phyloP scores from a whole-genome alignment of 345 rosid genomes.

The Syzygium jambos region DNA sequence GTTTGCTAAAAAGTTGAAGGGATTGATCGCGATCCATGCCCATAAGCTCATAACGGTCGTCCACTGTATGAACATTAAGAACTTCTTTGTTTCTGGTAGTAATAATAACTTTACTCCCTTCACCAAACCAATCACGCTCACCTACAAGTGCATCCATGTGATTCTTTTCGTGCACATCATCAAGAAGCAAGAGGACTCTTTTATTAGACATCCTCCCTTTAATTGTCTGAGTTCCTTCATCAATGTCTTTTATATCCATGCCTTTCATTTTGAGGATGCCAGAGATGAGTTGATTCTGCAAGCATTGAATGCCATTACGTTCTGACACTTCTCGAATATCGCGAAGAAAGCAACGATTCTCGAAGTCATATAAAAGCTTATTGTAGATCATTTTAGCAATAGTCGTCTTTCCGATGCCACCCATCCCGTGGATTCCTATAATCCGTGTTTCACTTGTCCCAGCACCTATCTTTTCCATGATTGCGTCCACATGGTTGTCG shows the following conservation, averaged over 20 bases:
- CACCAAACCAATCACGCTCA: fast-evolving
- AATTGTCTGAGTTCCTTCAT: fast-evolving
- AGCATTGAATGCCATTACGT: fast-evolving
- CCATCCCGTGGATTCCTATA: neutral
- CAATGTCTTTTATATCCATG: fast-evolving
- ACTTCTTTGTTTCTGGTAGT: neutral
- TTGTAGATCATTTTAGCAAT: neutral
- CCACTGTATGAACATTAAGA: fast-evolving
- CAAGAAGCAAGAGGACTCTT: fast-evolving
- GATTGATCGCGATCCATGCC: fast-evolving
- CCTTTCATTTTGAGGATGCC: fast-evolving
- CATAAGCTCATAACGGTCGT: fast-evolving
- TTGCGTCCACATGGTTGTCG: fast-evolving
- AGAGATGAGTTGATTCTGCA: neutral
- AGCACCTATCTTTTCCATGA: neutral
- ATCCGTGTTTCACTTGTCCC: fast-evolving
- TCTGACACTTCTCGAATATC: fast-evolving
- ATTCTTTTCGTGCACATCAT: neutral
- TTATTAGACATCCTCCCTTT: neutral
- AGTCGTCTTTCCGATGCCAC: neutral
- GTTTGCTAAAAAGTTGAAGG: neutral
- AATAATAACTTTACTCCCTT: neutral
- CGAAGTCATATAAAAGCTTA: fast-evolving
- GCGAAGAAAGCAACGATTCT: fast-evolving
- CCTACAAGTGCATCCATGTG: neutral